A percentile compares a stretch with the other conserved stretches of the same genome.
phyloP scores from a whole-genome alignment of 106 monocot species.

The Dendrobium huoshanense region DNA sequence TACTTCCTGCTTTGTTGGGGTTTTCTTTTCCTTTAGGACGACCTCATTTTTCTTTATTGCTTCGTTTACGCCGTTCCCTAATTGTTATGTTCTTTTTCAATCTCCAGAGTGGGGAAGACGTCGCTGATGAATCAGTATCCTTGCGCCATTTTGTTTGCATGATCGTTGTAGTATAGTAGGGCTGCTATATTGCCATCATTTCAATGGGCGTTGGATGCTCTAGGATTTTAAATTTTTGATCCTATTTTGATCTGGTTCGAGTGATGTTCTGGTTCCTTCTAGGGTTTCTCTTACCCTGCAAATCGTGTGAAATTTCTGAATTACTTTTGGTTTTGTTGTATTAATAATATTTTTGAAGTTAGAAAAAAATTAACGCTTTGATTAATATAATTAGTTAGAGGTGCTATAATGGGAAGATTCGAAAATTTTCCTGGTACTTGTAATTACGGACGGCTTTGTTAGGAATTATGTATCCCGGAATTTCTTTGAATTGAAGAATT shows the following conservation, averaged over 20 bases:
- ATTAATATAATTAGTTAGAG: not conserved
- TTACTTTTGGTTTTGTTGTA: not conserved
- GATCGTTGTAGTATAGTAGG: not conserved
- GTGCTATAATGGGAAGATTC: not conserved
- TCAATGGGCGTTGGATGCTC: not conserved
- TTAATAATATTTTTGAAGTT: not conserved
- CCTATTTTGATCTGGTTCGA: not conserved
- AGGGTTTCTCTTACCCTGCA: not conserved
- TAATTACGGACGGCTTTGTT: not conserved
- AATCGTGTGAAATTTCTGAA: not conserved
- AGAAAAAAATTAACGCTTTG: not conserved
- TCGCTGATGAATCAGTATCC: slow-evolving; percentile 99
- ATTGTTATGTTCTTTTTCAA: slow-evolving; percentile 4
- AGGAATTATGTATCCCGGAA: not conserved
- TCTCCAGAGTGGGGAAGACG: slow-evolving; percentile 83
- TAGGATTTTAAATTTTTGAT: not conserved
- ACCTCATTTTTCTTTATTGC: not conserved
- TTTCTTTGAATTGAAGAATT: not conserved
- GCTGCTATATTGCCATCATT: not conserved
- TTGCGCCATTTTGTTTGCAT: not conserved
- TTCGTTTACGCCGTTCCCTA: not conserved
- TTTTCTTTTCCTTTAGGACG: not conserved
- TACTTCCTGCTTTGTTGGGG: not conserved
- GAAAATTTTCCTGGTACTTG: not conserved
- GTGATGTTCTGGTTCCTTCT: not conserved